phyloP scores from a whole-genome alignment of 768 basidiomycete species.

The Kwoniella europaea region DNA sequence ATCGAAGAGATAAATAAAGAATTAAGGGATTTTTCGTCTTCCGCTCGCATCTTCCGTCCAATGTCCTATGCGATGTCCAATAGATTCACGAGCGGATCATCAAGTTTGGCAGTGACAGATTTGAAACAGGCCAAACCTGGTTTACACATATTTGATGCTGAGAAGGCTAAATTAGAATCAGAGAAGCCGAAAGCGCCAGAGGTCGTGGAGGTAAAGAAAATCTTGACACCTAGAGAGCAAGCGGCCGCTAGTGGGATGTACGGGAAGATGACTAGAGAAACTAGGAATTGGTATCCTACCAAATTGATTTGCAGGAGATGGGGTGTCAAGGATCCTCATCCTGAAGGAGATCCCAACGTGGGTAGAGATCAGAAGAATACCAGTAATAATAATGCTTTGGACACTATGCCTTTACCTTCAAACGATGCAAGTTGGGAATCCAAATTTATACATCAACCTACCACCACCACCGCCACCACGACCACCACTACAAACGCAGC shows the following conservation, averaged over 20 bases:
- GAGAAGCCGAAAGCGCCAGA: constrained; percentile 53
- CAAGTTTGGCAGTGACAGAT: constrained; percentile 57
- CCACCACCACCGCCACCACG: background rate
- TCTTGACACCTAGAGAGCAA: constrained; percentile 70
- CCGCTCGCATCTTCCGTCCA: constrained; percentile 88
- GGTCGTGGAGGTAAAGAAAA: constrained; percentile 63
- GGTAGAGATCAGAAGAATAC: constrained; percentile 2
- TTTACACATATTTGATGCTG: constrained; percentile 60
- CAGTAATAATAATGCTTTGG: constrained; percentile 9
- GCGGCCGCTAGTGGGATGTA: constrained; percentile 89
- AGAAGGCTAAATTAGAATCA: constrained; percentile 52
- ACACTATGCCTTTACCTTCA: constrained; percentile 34
- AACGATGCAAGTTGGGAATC: constrained; percentile 53
- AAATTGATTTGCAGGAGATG: constrained; percentile 89
- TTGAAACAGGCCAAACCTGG: constrained; percentile 59
- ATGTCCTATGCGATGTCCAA: constrained; percentile 90
- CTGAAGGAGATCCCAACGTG: constrained; percentile 58
- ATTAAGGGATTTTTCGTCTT: constrained; percentile 80
- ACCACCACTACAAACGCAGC: background rate
- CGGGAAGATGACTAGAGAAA: constrained; percentile 80
- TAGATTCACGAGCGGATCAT: constrained; percentile 82
- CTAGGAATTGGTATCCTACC: constrained; percentile 77
- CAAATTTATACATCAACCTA: constrained; percentile 48
- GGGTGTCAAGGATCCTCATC: constrained; percentile 84
- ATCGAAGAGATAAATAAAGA: constrained; percentile 79